phyloP scores from a whole-genome alignment of 495 filamentous ascomycete species.

The Hypoxylon lienhwacheense region DNA sequence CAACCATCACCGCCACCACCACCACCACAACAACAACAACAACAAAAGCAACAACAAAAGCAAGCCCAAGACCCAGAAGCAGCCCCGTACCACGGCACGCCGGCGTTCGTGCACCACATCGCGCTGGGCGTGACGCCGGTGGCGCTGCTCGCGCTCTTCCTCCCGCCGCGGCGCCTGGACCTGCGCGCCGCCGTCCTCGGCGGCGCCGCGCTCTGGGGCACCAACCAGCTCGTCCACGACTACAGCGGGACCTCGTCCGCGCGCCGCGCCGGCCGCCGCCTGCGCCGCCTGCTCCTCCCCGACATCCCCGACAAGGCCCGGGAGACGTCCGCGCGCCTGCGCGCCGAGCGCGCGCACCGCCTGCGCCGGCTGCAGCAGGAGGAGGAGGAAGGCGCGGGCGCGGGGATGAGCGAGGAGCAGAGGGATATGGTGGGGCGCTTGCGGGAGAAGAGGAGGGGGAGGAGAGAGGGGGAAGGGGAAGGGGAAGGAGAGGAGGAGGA shows the following conservation, averaged over 20 bases:
- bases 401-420: conserved; percentile 42
- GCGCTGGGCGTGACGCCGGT: conserved; percentile 66
- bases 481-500: conserved; percentile 42
- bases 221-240: conserved; percentile 64
- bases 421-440: conserved; percentile 23
- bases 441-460: conserved; percentile 34
- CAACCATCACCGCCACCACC: conserved; percentile 1
- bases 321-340: conserved; percentile 53
- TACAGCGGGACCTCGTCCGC: conserved; percentile 60
- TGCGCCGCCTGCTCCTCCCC: conserved; percentile 26
- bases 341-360: conserved; percentile 47
- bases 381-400: conserved; percentile 50
- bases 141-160: conserved; percentile 67
- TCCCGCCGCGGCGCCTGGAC: conserved; percentile 82
- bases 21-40: neutral
- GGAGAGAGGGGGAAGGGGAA: conserved; percentile 25
- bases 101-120: conserved; percentile 61
- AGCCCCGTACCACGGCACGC: neutral
- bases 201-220: conserved; percentile 60
- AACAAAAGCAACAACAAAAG: conserved; percentile 8
- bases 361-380: conserved; percentile 54
- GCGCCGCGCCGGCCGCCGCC: conserved; percentile 46
- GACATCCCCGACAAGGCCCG: conserved; percentile 59
- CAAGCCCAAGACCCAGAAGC: neutral
- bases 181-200: conserved; percentile 64